Evolutionary conservation across 2,329 filamentous ascomycete genomes (phyloP), one percentile per base, ranked within the genome.

Genomic region (Botryosphaeria dothidea): DNA sequence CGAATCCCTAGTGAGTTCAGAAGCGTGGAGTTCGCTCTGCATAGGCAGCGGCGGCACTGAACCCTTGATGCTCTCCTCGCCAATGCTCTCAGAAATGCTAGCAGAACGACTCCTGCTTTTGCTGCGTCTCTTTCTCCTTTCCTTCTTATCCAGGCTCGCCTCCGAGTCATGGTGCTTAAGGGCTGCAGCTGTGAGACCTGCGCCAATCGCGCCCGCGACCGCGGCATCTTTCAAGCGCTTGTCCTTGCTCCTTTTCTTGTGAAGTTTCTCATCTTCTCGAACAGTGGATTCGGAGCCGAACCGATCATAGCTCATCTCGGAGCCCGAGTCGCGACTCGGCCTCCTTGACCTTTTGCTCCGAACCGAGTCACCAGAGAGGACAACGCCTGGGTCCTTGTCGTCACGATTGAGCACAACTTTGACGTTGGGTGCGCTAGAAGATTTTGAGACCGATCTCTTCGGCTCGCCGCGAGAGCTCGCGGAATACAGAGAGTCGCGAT

Each of bases 1-100:
- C 0, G 94, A 97, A 17, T 90, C 90, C 70, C 94, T 86, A 0
- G 94, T 98, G 64, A 97, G 78, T 60, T 97, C 93, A 0, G 94
- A 96, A 46, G 91, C 87, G 69, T 92, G 90, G 65, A 96, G 86
- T 64, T 92, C 92, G 77, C 93, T 97, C 77, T 91, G 90, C 67
- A 97, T 84, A 2, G 94, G 94, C 90, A 97, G 92, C 5, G 92
- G 92, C 7, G 93, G 90, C 15, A 91, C 86, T 56, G 88, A 68
- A 77, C 82, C 66, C 85, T 84, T 71, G 27, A 67, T 65, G 19
- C 80, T 74, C 38, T 85, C 80, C 62, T 86, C 85, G 1, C 45
- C 38, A 2, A 81, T 69, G 49, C 78, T 86, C 66, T 88, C 86
- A 27, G 85, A 77, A 62, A 85, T 74, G 71, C 83, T 85, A 4